Conservation (phyloP, 495 filamentous ascomycete species). For the Eremomyces bilateralis region DNA sequence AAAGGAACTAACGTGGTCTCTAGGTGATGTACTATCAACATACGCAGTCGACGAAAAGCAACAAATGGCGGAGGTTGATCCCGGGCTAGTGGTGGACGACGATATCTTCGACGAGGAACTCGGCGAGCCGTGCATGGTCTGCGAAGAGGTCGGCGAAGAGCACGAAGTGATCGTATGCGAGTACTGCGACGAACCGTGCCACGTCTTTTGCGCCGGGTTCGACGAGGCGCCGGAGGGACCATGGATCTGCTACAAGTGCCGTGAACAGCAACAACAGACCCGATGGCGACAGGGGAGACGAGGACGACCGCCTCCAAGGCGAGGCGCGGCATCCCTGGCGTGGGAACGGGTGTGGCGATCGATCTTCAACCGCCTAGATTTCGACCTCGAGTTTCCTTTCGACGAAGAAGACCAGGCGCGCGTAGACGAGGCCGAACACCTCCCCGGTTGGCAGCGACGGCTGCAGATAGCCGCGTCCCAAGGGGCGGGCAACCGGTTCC, state of each 20-base stretch:
- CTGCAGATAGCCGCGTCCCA: conserved; percentile 59
- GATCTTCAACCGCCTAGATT: conserved; percentile 39
- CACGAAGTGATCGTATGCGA: conserved; percentile 71
- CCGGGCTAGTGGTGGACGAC: conserved; percentile 51
- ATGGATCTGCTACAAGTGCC: conserved; percentile 74
- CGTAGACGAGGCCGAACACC: conserved; percentile 28
- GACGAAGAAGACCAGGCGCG: conserved; percentile 47
- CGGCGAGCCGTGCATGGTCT: conserved; percentile 55
- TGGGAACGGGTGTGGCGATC: conserved; percentile 53
- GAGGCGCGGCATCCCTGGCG: conserved; percentile 19
- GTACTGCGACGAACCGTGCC: conserved; percentile 62
- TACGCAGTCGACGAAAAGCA: conserved; percentile 75
- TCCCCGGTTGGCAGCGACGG: conserved; percentile 54
- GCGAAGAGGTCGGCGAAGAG: conserved; percentile 49
- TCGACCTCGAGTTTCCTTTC: conserved; percentile 81
- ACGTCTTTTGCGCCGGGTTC: conserved; percentile 72
- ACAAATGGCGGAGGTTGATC: conserved; percentile 75
- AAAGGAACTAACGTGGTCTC: too few relatives aligned
- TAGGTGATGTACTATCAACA: conserved; percentile 54
- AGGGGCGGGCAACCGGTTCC: conserved; percentile 40
- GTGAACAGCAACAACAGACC: neutral
- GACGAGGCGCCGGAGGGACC: conserved; percentile 44
- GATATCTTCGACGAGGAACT: conserved; percentile 36
- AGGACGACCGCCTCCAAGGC: conserved; percentile 2
- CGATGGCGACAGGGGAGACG: conserved; percentile 24